Evolutionary conservation across 345 rosid genomes (phyloP), one percentile per base, ranked within the genome.

Genomic region (Lepidium africanum): DNA sequence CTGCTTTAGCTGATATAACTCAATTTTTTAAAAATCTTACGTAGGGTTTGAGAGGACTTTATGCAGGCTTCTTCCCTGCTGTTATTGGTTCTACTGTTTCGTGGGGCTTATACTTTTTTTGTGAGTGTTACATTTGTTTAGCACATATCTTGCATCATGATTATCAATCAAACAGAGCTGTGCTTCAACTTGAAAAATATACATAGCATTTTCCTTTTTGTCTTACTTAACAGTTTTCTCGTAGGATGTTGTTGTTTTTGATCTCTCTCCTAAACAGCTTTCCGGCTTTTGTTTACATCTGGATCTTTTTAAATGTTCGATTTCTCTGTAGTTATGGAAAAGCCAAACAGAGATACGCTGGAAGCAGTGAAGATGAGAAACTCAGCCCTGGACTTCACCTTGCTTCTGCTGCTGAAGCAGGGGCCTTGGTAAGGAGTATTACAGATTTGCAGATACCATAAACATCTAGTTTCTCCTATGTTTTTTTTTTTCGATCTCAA

Each of bases 371-470:
- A 21, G 58, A 63, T 42, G 84, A 74, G 59, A 85, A 74, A 67
- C 78, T 88, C 65, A 84, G 84, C 49, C 84, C 96, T 39, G 74
- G 80, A 62, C 87, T 87, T 73, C 97, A 93, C 81, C 92, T 93
- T 60, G 89, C 87, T 77, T 86, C 92, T 70, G 92, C 98, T 63
- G 97, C 98, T 50, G 97, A 93, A 85, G 95, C 97, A 37, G 95
- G 98, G 65, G 89, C 79, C 75, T 77, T 93, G 90, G 98, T 93
- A 41, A 81, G 33, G 33, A 30, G 88, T 74, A 41, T 58, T 68
- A 15, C 48, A 56, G 5, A 10, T 32, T 58, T 68, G 12, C 48
- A 56, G 5, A 10, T 32, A 17, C 35, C 9, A 6, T 35, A 4
- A 42, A 37, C 35, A 68, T 60, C 12, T 54, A 63, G 13, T 52